Conservation (phyloP, 176 grass and related monocot genomes). For the Zizania latifolia region DNA sequence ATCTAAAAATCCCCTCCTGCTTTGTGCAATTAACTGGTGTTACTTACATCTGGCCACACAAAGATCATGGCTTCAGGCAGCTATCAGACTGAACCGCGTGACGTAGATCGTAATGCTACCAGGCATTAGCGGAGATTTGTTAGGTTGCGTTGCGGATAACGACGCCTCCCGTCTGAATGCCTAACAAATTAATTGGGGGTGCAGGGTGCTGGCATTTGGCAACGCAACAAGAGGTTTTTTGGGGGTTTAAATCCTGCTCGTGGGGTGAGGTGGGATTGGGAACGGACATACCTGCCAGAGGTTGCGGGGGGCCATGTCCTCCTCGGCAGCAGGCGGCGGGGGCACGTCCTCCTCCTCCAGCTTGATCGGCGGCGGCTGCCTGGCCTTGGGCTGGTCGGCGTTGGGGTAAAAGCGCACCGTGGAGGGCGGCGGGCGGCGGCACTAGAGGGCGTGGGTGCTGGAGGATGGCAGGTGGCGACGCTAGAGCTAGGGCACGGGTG, state of each 20-base stretch:
- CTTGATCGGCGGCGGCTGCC: constrained; percentile 48
- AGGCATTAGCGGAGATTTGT: neutral
- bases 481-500: no score
- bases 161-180: neutral
- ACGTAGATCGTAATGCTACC: neutral
- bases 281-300: constrained; percentile 44
- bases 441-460: no score
- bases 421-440: constrained; percentile 17
- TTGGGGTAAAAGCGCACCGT: constrained; percentile 54
- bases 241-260: neutral
- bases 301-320: constrained; percentile 47
- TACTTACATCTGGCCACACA: neutral
- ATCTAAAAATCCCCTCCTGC: neutral
- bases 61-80: neutral
- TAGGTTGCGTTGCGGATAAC: neutral
- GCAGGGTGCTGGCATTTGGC: no score
- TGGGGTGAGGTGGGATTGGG: neutral
- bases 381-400: constrained; percentile 30
- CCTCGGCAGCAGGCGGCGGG: constrained; percentile 21
- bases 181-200: neutral
- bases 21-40: neutral
- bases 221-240: neutral
- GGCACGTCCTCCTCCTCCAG: constrained; percentile 53
- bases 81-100: neutral
- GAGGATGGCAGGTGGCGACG: no score